Evolutionary conservation across 2,329 filamentous ascomycete genomes (phyloP), one percentile per base, ranked within the genome.

Genomic region (Ilyonectria robusta): DNA sequence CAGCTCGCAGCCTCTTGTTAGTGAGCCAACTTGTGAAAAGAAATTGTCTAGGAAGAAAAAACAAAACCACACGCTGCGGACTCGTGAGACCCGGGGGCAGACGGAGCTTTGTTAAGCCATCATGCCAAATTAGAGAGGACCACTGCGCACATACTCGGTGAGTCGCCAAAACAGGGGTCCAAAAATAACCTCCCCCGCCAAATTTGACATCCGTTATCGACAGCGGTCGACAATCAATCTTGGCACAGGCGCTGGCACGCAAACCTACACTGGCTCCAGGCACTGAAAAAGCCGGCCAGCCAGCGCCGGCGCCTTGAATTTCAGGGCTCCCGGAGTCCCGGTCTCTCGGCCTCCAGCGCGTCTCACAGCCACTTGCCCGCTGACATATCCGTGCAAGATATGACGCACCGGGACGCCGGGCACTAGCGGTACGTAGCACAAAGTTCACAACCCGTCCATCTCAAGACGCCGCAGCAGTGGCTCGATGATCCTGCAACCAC

Each of bases 401-500:
- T 23, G 15, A 10, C 26, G 23, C 23, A 7, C 23, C 26, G n/a
- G 48, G 26, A 51, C 9, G 29, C 29, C 21, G 26, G 48, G 31
- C 47, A 31, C 50, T 33, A 53, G 50, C 44, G 11, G 33, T 21
- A 21, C 21, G 21, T 33, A 35, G 29, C 17, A 35, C 29, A 53
- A 35, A 53, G 50, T 53, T 46, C 40, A 33, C 26, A 37, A 44
- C 17, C 44, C 54, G 58, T 51, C 44, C 54, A 59, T 51, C 53
- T 17, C 44, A 31, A 35, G 37, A 64, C 57, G 33, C 63, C 55
- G 44, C 17, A 42, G 37, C 53, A 62, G 68, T 76, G 74, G 74
- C 74, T 72, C 72, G 74, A 76, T 76, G 74, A 71, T 70, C 67
- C 71, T 76, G 74, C 70, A 75, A 75, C 68, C 67, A 76, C 74